Conservation (phyloP, 805 yeast species). For the Saccharomycopsis capsularis region DNA sequence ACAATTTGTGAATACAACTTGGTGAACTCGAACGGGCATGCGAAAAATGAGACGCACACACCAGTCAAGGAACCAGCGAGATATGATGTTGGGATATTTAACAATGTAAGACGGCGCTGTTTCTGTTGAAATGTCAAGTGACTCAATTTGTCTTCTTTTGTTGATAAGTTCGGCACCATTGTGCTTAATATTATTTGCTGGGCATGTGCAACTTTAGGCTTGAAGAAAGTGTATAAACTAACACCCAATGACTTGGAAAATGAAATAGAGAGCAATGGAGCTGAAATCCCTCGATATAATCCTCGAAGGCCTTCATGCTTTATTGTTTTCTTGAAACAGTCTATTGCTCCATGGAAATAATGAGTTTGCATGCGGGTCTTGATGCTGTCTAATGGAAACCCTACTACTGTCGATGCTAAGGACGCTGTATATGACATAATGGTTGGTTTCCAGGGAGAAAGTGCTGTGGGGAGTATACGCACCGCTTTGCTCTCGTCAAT, state of each 20-base stretch:
- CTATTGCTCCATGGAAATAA: conserved; percentile 45
- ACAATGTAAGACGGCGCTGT: conserved; percentile 23
- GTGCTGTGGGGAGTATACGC: conserved; percentile 35
- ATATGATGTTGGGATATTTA: conserved; percentile 41
- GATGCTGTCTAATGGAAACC: conserved; percentile 80
- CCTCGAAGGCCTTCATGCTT: conserved; percentile 60
- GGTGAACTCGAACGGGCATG: conserved; percentile 82
- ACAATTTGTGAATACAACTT: conserved; percentile 74
- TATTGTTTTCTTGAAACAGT: conserved; percentile 52
- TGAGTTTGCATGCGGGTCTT: conserved; percentile 84
- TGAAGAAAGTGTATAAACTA: conserved; percentile 49
- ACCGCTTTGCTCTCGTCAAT: conserved; percentile 40
- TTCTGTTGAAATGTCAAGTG: not conserved
- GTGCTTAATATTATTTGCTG: conserved; percentile 20
- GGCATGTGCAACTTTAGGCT: conserved; percentile 31
- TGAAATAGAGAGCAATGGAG: conserved; percentile 64
- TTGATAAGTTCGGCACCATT: conserved; percentile 10
- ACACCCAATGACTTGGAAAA: conserved; percentile 61
- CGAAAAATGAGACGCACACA: conserved; percentile 50
- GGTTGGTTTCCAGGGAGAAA: conserved; percentile 50
- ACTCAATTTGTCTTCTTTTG: too few species aligned
- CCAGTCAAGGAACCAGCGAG: conserved; percentile 65
- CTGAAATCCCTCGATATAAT: conserved; percentile 68
- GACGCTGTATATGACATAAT: conserved; percentile 61
- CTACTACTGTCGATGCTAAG: conserved; percentile 56